Evolutionary conservation across 2,329 filamentous ascomycete species (phyloP).

Genomic region (Niveomyces coronatus): DNA sequence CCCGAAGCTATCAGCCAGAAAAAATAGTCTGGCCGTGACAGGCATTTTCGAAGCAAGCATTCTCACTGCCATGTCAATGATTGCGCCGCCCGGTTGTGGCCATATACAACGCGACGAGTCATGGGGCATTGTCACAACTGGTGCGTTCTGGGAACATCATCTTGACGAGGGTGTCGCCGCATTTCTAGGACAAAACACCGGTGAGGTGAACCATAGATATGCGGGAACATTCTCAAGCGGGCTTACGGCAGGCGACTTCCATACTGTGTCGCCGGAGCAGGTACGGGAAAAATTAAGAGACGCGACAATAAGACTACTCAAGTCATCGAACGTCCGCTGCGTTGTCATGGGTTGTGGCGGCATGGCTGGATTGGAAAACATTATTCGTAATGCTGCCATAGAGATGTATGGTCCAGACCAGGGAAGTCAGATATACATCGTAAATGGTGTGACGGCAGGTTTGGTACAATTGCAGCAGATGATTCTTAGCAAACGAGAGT

Average conservation of each 20-base stretch:
- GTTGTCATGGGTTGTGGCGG: slow-evolving; percentile 84
- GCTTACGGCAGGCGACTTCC: slow-evolving; percentile 68
- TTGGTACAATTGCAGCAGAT: slow-evolving; percentile 50
- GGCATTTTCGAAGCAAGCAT: slow-evolving; percentile 88
- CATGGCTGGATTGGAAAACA: slow-evolving; percentile 76
- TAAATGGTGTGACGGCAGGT: slow-evolving; percentile 72
- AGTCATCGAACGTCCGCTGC: slow-evolving; percentile 45
- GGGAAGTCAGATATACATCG: slow-evolving; percentile 49
- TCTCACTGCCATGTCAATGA: slow-evolving; percentile 47
- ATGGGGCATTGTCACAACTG: slow-evolving; percentile 87
- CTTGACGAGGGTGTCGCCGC: slow-evolving; percentile 53
- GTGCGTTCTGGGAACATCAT: slow-evolving; percentile 70
- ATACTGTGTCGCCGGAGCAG: slow-evolving; percentile 54
- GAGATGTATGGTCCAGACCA: slow-evolving; percentile 51
- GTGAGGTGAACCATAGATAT: slow-evolving; percentile 41
- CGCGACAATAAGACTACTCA: slow-evolving; percentile 58
- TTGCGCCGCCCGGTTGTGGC: slow-evolving; percentile 14
- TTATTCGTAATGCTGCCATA: slow-evolving; percentile 59
- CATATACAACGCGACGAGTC: too few species aligned
- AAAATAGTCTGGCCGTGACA: slow-evolving; percentile 20
- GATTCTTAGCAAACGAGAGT: slow-evolving; percentile 32
- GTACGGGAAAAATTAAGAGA: slow-evolving; percentile 56
- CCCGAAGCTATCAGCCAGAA: slow-evolving; percentile 35
- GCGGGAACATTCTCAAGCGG: slow-evolving; percentile 77
- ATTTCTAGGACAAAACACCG: slow-evolving; percentile 45